Evolutionary conservation across 805 yeast genomes (phyloP).

Genomic region (Debaryomyces maramus): DNA sequence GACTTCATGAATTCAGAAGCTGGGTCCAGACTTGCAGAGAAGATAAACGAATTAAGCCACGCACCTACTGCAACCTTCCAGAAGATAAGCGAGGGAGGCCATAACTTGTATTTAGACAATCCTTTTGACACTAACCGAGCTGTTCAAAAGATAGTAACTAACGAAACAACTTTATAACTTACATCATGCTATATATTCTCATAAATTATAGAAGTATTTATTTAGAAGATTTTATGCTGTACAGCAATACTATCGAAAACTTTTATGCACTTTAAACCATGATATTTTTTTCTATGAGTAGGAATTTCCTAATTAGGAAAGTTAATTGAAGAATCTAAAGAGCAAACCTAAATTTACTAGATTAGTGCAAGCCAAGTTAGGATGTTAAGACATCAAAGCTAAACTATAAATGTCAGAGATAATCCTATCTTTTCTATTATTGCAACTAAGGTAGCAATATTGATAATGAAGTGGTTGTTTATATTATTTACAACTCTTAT

Average conservation of each 20-base stretch:
- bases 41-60: constrained; percentile 19
- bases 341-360: no score
- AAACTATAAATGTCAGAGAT: no score
- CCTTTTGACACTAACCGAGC: constrained; percentile 42
- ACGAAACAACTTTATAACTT: not conserved
- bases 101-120: constrained; percentile 45
- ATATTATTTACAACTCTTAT: not conserved
- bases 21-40: constrained; percentile 37
- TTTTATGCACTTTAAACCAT: not conserved
- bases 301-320: no score
- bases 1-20: constrained; percentile 74
- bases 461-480: not conserved
- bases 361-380: no score
- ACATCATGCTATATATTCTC: not conserved
- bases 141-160: constrained; percentile 15
- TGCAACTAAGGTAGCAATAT: no score
- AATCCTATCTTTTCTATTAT: no score
- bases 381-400: no score
- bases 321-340: no score
- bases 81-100: constrained; percentile 40
- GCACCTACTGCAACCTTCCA: constrained; percentile 22
- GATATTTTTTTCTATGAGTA: not conserved
- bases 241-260: not conserved
- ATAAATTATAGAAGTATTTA: not conserved
- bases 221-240: no score